Percentiles rank a stretch among this genome's conserved stretches.
Evolutionary conservation across 495 filamentous ascomycete genomes (phyloP).

Genomic region (Daldinia vernicosa): DNA sequence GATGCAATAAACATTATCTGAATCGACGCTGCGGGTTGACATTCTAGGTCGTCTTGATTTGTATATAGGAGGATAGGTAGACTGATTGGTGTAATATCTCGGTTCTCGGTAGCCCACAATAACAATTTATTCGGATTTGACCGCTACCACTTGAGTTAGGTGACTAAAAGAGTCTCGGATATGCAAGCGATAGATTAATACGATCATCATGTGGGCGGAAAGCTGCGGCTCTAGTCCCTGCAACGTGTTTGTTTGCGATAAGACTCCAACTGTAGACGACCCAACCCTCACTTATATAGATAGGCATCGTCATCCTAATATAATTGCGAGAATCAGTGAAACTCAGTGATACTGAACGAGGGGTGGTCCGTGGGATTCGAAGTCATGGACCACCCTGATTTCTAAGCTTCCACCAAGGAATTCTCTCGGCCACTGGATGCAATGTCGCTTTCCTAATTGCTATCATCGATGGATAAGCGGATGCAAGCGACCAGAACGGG

Average conservation of each 20-base stretch:
- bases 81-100: constrained; percentile 40
- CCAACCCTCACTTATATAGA: constrained; percentile 15
- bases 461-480: constrained; percentile 17
- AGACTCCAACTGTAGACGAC: constrained; percentile 26
- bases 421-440: constrained; percentile 8
- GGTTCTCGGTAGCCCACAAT: constrained; percentile 39
- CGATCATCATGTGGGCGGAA: constrained; percentile 24
- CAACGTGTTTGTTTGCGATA: constrained; percentile 23
- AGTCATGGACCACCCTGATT: not conserved
- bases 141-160: constrained; percentile 19
- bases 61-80: constrained; percentile 30
- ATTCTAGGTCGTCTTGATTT: constrained; percentile 32
- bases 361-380: not conserved
- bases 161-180: constrained; percentile 34
- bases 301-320: constrained; percentile 32
- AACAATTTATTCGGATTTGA: constrained; percentile 34
- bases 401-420: constrained; percentile 28
- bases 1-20: constrained; percentile 36
- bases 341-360: constrained; percentile 6
- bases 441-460: constrained; percentile 31
- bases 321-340: constrained; percentile 20
- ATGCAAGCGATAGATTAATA: constrained; percentile 35
- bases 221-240: constrained; percentile 31
- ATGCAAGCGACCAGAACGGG: constrained; percentile 30
- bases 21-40: constrained; percentile 25